phyloP scores from a whole-genome alignment of 257 asterid genomes.

The Linaria vulgaris region DNA sequence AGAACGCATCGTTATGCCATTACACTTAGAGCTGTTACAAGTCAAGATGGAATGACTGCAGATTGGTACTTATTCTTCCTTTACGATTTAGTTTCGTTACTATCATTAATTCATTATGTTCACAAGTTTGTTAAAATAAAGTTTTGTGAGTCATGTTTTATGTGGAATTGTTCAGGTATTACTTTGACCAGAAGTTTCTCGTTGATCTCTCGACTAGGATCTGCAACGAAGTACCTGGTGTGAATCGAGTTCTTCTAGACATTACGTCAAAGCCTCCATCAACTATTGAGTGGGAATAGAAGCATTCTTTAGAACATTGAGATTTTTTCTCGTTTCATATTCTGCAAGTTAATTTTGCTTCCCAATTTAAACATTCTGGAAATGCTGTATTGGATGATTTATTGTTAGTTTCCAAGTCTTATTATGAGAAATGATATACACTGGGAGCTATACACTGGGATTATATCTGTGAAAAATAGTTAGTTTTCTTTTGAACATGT shows the following conservation, averaged over 20 bases:
- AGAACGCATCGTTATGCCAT: slow-evolving; percentile 92
- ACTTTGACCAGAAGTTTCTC: slow-evolving; percentile 83
- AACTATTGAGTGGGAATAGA: slow-evolving; percentile 94
- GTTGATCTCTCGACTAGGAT: slow-evolving; percentile 79
- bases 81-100: background rate
- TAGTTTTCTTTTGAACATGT: no score
- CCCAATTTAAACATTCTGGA: no score
- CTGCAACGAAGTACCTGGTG: slow-evolving; percentile 89
- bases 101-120: background rate
- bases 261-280: slow-evolving; percentile 99
- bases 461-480: no score
- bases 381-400: no score
- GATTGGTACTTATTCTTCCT: slow-evolving; percentile 59
- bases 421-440: no score
- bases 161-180: slow-evolving; percentile 59
- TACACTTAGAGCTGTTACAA: slow-evolving; percentile 92
- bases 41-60: slow-evolving; percentile 99
- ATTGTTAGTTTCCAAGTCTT: no score
- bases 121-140: background rate
- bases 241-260: slow-evolving; percentile 94
- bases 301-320: no score
- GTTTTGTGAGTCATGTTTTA: background rate
- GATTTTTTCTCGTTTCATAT: no score
- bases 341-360: no score
- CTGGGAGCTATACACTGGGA: no score